Base-by-base conservation (phyloP, 768 basidiomycete species). In the Kwoniella sp. region DNA sequence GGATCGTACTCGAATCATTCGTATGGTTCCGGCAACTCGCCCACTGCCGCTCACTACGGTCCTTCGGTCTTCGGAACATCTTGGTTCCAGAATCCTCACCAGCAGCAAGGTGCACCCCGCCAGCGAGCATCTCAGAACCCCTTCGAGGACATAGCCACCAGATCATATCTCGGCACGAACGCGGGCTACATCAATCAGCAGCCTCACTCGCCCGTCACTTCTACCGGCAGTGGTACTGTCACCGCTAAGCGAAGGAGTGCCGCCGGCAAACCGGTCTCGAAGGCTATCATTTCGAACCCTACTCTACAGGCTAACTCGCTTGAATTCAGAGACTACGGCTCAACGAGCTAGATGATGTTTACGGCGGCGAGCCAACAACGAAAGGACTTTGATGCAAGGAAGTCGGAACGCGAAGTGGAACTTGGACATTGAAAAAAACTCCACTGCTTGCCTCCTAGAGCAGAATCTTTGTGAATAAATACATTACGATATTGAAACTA, bases 111-210 rank as follows among this genome's bases (percentile, higher is more conserved):
- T 15, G 52, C 46, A 46, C 55, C 48, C 37, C 51, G 61, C 8
- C 65, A 64, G 53, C 63, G 63, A 46, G 58, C 61, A 54, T 55
- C 68, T 24, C 77, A 77, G 53, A 79, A 79, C 51, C 78, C 77
- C 1, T 79, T 79, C 55, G 78, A 78, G 55, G 77, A 78, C 54
- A 72, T 74, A 12, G 74, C 74, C 8, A 75, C 72, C 37, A 60
- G 76, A 22, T 70, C 69, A 1, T 79, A 76, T 53, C 70, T 77
- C 36, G 64, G 59, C 52, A 69, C 67, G 40, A 63, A 67, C 17
- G 53, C 49, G 9, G 30, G 55, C n/a, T 26, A 50, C 44, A 30
- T 26, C 24, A 36, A 27, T n/a, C 63, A 68, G 29, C 19, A 52
- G 49, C 25, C 64, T 54, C 12, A 58, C 37, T 26, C 57, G 30